phyloP scores from a whole-genome alignment of 2,329 filamentous ascomycete genomes.

The Raffaelea albimanens region DNA sequence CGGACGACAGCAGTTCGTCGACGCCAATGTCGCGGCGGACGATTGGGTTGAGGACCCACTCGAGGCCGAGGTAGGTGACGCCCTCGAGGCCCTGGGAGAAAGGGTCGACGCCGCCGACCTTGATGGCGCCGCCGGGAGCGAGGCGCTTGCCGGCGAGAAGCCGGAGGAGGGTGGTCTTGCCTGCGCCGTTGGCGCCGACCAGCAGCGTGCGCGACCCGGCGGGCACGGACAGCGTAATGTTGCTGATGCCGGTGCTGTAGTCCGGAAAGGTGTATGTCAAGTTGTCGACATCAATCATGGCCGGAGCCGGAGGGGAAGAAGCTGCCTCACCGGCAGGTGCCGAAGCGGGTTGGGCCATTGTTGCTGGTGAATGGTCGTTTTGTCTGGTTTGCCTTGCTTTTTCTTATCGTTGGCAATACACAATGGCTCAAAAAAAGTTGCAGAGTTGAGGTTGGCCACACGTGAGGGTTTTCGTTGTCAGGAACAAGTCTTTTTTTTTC shows the following conservation, averaged over 20 bases:
- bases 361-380: neutral
- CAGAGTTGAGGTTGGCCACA: too few relatives aligned
- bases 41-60: slow-evolving; percentile 97
- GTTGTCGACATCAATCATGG: slow-evolving; percentile 62
- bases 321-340: too few relatives aligned
- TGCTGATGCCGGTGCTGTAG: slow-evolving; percentile 64
- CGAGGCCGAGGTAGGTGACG: slow-evolving; percentile 91
- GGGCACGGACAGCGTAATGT: slow-evolving; percentile 69
- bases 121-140: slow-evolving; percentile 65
- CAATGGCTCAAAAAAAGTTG: too few relatives aligned
- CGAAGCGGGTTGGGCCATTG: too few relatives aligned
- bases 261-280: slow-evolving; percentile 88
- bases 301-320: slow-evolving; percentile 18
- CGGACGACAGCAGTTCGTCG: slow-evolving; percentile 68
- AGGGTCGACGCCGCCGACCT: slow-evolving; percentile 75
- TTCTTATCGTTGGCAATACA: too few relatives aligned
- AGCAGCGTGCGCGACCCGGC: slow-evolving; percentile 78
- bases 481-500: too few relatives aligned
- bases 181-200: slow-evolving; percentile 93
- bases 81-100: slow-evolving; percentile 86
- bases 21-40: slow-evolving; percentile 94
- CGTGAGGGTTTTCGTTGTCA: too few relatives aligned
- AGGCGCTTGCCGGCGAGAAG: slow-evolving; percentile 93
- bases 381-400: too few relatives aligned
- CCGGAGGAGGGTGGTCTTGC: slow-evolving; percentile 92